A percentile compares a stretch with the other conserved stretches of the same genome.
Evolutionary conservation across 2,329 filamentous ascomycete genomes (phyloP).

Genomic region (Penicillium decumbens): DNA sequence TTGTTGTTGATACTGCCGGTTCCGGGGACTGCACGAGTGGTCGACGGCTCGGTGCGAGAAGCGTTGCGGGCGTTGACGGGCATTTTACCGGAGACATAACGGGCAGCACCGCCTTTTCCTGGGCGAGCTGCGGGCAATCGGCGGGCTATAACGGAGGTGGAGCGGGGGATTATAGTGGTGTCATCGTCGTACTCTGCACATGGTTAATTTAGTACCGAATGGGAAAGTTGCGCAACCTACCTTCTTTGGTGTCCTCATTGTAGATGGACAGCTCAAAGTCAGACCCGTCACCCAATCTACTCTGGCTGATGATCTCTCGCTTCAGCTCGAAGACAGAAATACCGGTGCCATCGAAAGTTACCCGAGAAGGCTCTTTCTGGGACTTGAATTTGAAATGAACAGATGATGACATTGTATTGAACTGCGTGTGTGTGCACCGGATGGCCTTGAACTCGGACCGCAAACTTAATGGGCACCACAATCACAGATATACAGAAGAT

Average conservation of each 20-base stretch:
- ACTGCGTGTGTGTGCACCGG: slow-evolving; percentile 27
- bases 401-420: slow-evolving; percentile 77
- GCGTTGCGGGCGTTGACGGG: slow-evolving; percentile 80
- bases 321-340: slow-evolving; percentile 99
- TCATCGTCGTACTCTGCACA: slow-evolving; percentile 88
- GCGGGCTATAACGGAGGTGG: slow-evolving; percentile 86
- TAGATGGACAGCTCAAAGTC: slow-evolving; percentile 96
- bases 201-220: slow-evolving; percentile 22
- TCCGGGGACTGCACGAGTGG: slow-evolving; percentile 33
- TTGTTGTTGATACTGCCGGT: slow-evolving; percentile 46
- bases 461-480: slow-evolving; percentile 25
- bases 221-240: slow-evolving; percentile 49
- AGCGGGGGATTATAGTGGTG: slow-evolving; percentile 92
- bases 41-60: slow-evolving; percentile 59
- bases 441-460: slow-evolving; percentile 27
- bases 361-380: slow-evolving; percentile 87
- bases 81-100: slow-evolving; percentile 96
- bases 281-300: slow-evolving; percentile 86
- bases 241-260: slow-evolving; percentile 84
- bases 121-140: slow-evolving; percentile 77
- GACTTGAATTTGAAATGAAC: slow-evolving; percentile 99
- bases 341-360: slow-evolving; percentile 94
- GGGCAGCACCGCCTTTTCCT: slow-evolving; percentile 82
- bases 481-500: slow-evolving; percentile 9
- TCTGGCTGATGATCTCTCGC: slow-evolving; percentile 94